Evolutionary conservation across 1,284 basidiomycete species (phyloP), one percentile per base, ranked within the genome.

Genomic region (Fomitopsis pinicola): DNA sequence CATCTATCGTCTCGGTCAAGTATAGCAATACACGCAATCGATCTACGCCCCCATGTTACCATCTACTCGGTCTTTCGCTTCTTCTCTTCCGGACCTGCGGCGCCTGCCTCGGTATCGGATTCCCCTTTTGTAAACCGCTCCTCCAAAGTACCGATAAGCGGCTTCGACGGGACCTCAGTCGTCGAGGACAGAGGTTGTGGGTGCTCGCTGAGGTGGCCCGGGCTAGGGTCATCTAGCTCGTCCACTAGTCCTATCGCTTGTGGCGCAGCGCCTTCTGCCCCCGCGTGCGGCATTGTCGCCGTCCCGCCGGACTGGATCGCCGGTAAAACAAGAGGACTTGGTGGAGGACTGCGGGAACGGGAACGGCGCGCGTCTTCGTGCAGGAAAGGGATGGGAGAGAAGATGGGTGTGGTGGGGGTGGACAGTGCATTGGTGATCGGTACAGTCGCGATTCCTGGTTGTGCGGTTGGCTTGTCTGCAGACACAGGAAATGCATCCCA

Each of bases 311-410:
- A 66, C 30, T 70, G 73, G 30, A 72, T 71, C 40, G 78, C 70
- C 8, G 77, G 76, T 33, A 91, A 77, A 26, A 80, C 75, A 26
- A 91, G 75, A 15, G 89, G 90, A 28, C 88, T 90, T 40, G 88
- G 87, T 35, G 88, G 88, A 12, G 90, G 89, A 67, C 88, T 91
- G 57, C 80, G 85, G 45, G 89, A 89, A 69, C 83, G 86, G 22
- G 88, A 90, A 57, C 86, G 82, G 62, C 90, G 81, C 22, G 86
- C 88, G 71, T 91, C 90, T 60, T 86, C 84, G 68, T 92, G 89
- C 28, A 92, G 76, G 80, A 94, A 94, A 5, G 91, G 85, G 64
- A 94, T 92, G 1, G 92, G 91, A 1, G 89, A 91, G 76, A 93
- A 94, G 58, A 93, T 77, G 2, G 92, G 91, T 15, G 91, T 93